Base-by-base conservation (phyloP, 1,139 yeast species). In the Zygoascus hellenicus region DNA sequence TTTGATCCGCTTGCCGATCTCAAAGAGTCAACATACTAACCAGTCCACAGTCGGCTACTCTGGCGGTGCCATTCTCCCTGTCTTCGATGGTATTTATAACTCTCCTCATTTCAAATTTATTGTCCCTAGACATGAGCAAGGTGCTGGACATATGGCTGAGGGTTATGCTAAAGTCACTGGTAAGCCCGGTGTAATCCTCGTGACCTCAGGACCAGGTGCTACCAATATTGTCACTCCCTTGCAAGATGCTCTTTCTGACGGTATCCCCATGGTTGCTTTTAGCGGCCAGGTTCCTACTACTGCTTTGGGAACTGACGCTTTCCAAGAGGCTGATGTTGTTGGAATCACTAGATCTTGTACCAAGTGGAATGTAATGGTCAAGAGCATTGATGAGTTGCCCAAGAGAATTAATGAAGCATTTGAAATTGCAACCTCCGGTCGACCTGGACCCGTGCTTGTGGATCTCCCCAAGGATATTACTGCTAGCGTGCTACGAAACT, bases 121-220 rank as follows among this genome's bases (percentile, higher is more conserved):
- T 50, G 74, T 92, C 58, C 98, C 98, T 46, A 80, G 95, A 63
- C 98, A 92, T 66, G 98, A 92, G 69, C 98, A 92, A 71, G 98
- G 98, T 67, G 98, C 98, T 17, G 98, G 98, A 45, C 98, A 92
- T 69, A 92, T 92, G 98, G 98, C 98, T 47, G 97, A 92, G 72
- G 98, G 98, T 53, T 92, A 92, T 60, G 97, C 98, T 49, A 77
- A 95, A 58, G 98, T 95, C 32, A 72, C 78, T 19, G 98, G 98
- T 51, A 92, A 88, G 67, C 94, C 97, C n/a, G 98, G 98, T 71
- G 96, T 92, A 56, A 97, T 92, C 49, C 75, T 92, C 61, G 98
- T 92, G 46, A 92, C 98, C 14, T 88, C 97, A 1, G 98, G 98
- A 47, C 98, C 98, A 13, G 98, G 97, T 62, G 98, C 98, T 42